Conservation (phyloP, 768 basidiomycete species). For the Tremella fuciformis region DNA sequence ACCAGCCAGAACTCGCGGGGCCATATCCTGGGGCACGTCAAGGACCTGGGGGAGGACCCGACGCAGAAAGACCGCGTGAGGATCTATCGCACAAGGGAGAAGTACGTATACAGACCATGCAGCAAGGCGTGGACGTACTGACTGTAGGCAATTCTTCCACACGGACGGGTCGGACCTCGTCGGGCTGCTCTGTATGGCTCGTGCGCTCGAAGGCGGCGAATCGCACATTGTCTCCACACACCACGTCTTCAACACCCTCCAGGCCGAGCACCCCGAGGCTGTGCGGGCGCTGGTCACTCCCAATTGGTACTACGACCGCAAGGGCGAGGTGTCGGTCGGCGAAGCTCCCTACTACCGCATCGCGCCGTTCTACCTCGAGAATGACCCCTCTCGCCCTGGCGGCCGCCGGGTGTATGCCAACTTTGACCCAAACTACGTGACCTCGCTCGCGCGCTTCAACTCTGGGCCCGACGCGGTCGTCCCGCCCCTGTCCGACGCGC, state of each 20-base stretch:
- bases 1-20: conserved; percentile 47
- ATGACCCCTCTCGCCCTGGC: neutral
- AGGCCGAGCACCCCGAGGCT: conserved; percentile 46
- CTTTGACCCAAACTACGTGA: conserved; percentile 27
- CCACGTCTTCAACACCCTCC: conserved; percentile 46
- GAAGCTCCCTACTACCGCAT: conserved; percentile 37
- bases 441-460: conserved; percentile 22
- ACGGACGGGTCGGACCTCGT: conserved; percentile 48
- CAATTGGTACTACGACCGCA: conserved; percentile 51
- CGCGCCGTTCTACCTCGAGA: conserved; percentile 19
- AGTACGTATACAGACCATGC: neutral
- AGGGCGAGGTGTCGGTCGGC: conserved; percentile 49
- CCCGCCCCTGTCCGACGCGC: conserved; percentile 32
- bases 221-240: conserved; percentile 48
- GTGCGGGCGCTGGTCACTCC: conserved; percentile 40
- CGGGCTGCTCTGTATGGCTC: conserved; percentile 49
- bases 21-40: conserved; percentile 51
- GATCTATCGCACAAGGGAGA: conserved; percentile 32
- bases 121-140: neutral
- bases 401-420: conserved; percentile 12
- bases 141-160: conserved; percentile 49
- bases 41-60: conserved; percentile 50
- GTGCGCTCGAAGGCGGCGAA: conserved; percentile 49
- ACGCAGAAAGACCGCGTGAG: conserved; percentile 41
- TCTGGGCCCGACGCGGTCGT: conserved; percentile 28